Evolutionary conservation across 2,329 filamentous ascomycete species (phyloP), one percentile per base, ranked within the genome.

Genomic region (Elsinoe necatrix): DNA sequence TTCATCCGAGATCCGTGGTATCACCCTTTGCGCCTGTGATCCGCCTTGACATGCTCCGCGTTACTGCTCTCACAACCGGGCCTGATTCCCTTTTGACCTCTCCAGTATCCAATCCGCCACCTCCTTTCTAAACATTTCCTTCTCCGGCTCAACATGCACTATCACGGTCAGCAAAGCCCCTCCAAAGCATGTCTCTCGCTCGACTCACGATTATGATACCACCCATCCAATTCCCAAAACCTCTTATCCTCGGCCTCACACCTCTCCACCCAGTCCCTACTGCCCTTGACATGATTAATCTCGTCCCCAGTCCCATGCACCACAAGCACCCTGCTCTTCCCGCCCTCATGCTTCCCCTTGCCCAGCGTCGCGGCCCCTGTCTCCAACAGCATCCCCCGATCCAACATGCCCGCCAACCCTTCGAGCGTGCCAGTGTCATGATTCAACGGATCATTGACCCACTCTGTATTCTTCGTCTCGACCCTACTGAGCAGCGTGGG

Each of bases 341-440:
- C 80, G 68, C 66, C 71, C 59, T 78, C 75, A n/a, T 73, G 72
- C 18, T 65, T 68, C 27, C 68, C 68, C 8, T 75, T 73, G 3
- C 65, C 63, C 34, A 74, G 63, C 59, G 67, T 72, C 27, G 82
- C 70, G 52, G 73, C 77, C 2, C 84, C 85, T 4, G 69, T 72
- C 4, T 80, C 72, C 59, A 95, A 71, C 55, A 76, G 76, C 4
- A 72, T 72, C 1, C 85, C 85, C 23, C 91, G 80, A 68, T 95
- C 88, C 61, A 96, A 73, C 79, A 95, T 78, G 0, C 81, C 84
- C 0, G 86, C 80, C 31, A 95, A 69, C 0, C 87, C 87, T 69
- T 91, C 85, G n/a, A 95, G 76, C 5, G 91, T 95, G 34, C 89
- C 91, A 1, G 83, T 92, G 69, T 92, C 80, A 71, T 95, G 90